Conservation (phyloP, 177 flowering plant species). For the Tripterygium wilfordii region DNA sequence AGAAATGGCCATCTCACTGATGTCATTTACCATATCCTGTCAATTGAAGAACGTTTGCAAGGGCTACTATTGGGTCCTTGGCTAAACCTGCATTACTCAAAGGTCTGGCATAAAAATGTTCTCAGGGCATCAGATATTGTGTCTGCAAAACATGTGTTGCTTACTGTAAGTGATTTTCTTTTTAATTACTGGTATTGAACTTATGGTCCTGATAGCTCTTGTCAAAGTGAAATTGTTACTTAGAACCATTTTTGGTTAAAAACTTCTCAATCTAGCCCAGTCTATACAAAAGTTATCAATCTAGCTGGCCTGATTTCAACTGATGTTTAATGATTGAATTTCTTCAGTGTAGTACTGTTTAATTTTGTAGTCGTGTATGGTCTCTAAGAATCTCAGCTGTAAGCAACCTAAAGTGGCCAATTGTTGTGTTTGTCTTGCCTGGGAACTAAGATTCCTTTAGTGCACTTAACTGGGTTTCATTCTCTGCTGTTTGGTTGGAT, state of each 20-base stretch:
- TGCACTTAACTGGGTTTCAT: neutral
- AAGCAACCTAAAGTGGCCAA: no score
- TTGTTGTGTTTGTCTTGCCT: no score
- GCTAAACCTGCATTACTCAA: conserved; percentile 57
- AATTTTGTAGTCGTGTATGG: no score
- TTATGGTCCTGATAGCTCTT: conserved; percentile 2
- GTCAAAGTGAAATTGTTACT: no score
- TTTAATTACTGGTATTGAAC: neutral
- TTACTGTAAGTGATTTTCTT: conserved; percentile 44
- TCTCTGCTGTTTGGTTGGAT: neutral
- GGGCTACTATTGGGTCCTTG: conserved; percentile 94
- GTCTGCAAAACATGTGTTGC: conserved; percentile 51
- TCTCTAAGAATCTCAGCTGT: no score
- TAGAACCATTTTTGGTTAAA: no score
- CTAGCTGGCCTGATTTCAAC: no score
- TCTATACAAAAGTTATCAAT: no score
- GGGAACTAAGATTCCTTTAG: no score
- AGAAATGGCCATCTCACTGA: conserved; percentile 54
- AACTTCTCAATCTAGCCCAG: no score
- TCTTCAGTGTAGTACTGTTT: no score
- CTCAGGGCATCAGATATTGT: conserved; percentile 46
- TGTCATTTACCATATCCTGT: conserved; percentile 49
- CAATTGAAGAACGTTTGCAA: conserved; percentile 66
- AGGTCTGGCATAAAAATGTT: conserved; percentile 52
- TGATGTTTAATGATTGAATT: no score